Evolutionary conservation across 2,329 filamentous ascomycete species (phyloP), one percentile per base, ranked within the genome.

Genomic region (Colletotrichum australisinense): DNA sequence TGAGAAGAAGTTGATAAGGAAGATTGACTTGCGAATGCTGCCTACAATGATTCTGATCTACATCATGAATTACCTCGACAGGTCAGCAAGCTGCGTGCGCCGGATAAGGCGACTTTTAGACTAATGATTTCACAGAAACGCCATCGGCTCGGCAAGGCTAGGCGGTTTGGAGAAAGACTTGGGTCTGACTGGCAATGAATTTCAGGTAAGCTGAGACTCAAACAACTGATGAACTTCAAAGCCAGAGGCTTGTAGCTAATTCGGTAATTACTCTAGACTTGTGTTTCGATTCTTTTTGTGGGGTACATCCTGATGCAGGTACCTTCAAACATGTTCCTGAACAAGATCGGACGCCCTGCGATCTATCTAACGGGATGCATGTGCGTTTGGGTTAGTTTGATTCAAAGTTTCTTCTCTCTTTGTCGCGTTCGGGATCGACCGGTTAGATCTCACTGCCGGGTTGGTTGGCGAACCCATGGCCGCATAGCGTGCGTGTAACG

Each of bases 1-100:
- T 1, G 92, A 94, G 79, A 85, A 82, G 71, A 87, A 84, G 63
- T 81, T 94, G 64, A 84, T 88, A 71, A 86, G 88, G 74, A 94
- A 93, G 80, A 90, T 67, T 67, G 93, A 94, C 79, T 76, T 88
- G 9, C 84, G 91, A 64, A 80, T 94, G 35, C 84, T 94, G 77
- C 92, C 92, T 0, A 91, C 91, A 82, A 85, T 93, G 55, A 89
- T 93, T 65, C 76, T 93, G 59, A 93, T 94, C 86, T 94, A 93
- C 76, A 91, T 93, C 76, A 84, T 93, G 84, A 93, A 93, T 77
- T 93, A 92, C 78, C 82, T 93, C 14, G 89, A 91, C 56, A 78
- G 78, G 80, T 80, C 67, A 67, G 76, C 56, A 16, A 42, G 38
- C 12, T 42, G 12, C 38, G 14, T 2, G 1, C 7, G 8, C 19